phyloP scores from a whole-genome alignment of 306 rosid genomes.

The Pterocarpus santalinus region DNA sequence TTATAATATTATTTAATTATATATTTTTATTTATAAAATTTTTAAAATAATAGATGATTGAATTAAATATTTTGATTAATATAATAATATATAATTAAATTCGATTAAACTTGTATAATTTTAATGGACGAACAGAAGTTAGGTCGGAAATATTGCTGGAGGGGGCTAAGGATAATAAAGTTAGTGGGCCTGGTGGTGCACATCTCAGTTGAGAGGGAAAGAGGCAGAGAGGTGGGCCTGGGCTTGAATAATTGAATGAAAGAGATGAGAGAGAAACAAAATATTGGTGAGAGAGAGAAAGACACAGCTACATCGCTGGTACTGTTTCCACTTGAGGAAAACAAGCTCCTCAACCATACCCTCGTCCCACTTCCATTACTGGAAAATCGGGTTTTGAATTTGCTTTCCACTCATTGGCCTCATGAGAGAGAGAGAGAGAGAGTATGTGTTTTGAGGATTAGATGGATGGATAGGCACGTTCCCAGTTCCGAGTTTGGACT shows the following conservation, averaged over 20 bases:
- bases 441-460: neutral
- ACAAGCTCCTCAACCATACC: conserved; percentile 45
- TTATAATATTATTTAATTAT: too few relatives aligned
- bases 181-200: conserved; percentile 56
- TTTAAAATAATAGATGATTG: too few relatives aligned
- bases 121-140: conserved; percentile 13
- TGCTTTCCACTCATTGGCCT: conserved; percentile 11
- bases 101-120: too few relatives aligned
- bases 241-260: conserved; percentile 52
- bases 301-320: conserved; percentile 45
- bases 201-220: neutral
- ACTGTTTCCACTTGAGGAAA: conserved; percentile 70
- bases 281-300: neutral
- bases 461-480: conserved; percentile 5
- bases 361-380: conserved; percentile 84
- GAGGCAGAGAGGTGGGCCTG: conserved; percentile 57
- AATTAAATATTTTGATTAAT: too few relatives aligned
- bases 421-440: neutral
- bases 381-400: conserved; percentile 54
- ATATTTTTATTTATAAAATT: too few relatives aligned
- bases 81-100: too few relatives aligned
- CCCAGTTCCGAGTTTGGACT: conserved; percentile 16
- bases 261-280: neutral
- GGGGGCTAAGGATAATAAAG: conserved; percentile 43
- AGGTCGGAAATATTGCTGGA: conserved; percentile 37